Percentiles rank a stretch among this genome's conserved stretches.
Evolutionary conservation across 306 rosid genomes (phyloP).

Genomic region (Cicer bijugum): DNA sequence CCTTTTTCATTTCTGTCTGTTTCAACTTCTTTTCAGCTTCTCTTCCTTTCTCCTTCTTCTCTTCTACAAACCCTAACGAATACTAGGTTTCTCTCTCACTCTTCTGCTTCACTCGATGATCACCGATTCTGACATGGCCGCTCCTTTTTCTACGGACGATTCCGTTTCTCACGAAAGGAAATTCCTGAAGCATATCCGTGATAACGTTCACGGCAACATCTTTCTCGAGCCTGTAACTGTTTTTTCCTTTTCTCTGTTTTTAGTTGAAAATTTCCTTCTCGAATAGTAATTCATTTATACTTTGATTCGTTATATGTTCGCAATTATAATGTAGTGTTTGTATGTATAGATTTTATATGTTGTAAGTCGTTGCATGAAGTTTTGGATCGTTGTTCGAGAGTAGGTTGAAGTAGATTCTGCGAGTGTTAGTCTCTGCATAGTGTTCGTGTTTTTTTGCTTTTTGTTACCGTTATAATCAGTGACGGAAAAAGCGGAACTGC

Average conservation of each 20-base stretch:
- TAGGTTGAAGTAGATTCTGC: constrained; percentile 19
- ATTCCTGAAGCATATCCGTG: constrained; percentile 60
- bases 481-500: constrained; percentile 19
- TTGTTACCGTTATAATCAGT: not conserved
- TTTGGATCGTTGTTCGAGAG: not conserved
- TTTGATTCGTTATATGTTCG: not conserved
- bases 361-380: not conserved
- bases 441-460: constrained; percentile 29
- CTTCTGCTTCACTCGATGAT: not conserved
- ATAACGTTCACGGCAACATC: constrained; percentile 74
- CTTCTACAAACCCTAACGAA: constrained; percentile 8
- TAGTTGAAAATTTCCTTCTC: constrained; percentile 1
- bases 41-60: constrained; percentile 32
- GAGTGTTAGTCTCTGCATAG: constrained; percentile 7
- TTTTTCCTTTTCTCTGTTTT: constrained; percentile 22
- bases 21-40: not conserved
- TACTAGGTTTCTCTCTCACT: not conserved
- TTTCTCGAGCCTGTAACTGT: constrained; percentile 65
- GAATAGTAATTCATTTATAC: constrained; percentile 13
- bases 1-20: not conserved
- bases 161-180: constrained; percentile 48
- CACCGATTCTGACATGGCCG: constrained; percentile 47
- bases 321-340: not conserved
- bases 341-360: not conserved
- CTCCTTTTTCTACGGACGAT: constrained; percentile 32